Base-by-base conservation (phyloP, 495 filamentous ascomycete genomes). In the Lasiosphaeris hirsuta region DNA sequence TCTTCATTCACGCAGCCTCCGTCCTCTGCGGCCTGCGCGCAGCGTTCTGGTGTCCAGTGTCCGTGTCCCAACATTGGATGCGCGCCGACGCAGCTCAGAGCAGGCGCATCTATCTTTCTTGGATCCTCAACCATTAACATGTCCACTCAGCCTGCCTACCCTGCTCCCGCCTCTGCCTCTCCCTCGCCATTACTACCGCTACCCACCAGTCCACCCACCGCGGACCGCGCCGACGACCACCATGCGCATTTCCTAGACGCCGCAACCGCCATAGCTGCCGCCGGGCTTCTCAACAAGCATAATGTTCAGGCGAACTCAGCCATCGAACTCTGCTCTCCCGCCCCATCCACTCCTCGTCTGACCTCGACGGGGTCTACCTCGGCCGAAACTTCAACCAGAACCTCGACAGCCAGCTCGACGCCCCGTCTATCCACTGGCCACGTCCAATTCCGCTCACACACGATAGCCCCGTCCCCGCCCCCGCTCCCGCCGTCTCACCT, bases 391-490 rank as follows among this genome's bases (percentile, higher is more conserved):
- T 47, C 57, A 36, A 50, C 51, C n/a, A 51, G 23, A 8, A 15
- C 61, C 14, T 40, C 61, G 6, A 45, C 59, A 13, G 33, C 35
- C 34, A 9, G 44, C 17, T 46, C 62, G 36, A 59, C 61, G 11
- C 54, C 58, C 57, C 56, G 40, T n/a, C 38, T 54, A 17, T 41
- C 64, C 14, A 17, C 38, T 23, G 58, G 55, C 56, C 60, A 62
- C 17, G 34, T 71, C 43, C 65, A 67, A 30, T 73, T 73, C 57
- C 67, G 58, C 38, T 65, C 67, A 33, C 45, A 68, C 30, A 73
- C 69, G 38, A 69, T 68, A 18, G 70, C 70, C 14, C 68, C 69
- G 9, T 71, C 71, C 13, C 70, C 69, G 10, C 67, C 67, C 17
- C 38, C 69, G 10, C 67, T 65, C 17, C 38, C 14, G 1, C 17